Base-by-base conservation (phyloP, 306 rosid species). In the Cicer judaicum region DNA sequence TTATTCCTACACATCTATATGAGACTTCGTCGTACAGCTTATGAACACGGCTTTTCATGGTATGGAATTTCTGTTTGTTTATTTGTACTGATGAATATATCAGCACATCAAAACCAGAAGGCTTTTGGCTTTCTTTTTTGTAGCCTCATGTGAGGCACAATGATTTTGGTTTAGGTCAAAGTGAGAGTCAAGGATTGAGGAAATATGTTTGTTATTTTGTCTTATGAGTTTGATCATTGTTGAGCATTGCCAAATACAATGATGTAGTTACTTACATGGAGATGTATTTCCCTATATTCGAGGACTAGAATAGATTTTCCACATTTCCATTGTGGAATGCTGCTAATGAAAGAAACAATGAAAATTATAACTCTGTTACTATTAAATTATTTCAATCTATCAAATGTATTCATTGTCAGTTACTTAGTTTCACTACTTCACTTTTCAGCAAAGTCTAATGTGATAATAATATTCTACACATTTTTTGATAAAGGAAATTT, bases 11-110 rank as follows among this genome's bases (percentile, higher is more conserved):
- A 41, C 47, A 68, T 69, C 38, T 14, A 48, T 42, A 38, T 13
- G 8, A 39, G 60, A 82, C 70, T 62, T 74, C 40, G 11, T 18
- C 75, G 81, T 83, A 79, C 76, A 75, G 81, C 49, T 74, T 68
- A 70, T 75, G 77, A 61, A 69, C 29, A 24, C 3, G 73, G 78
- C 47, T 73, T 77, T 68, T 73, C 44, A 73, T 52, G 79, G 64
- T 54, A 10, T 52, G 68, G n/a, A 61, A 10, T 73, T 73, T 78
- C 7, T 67, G 70, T 34, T 48, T 46, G 5, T 55, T 15, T 77
- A 13, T 76, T 62, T 55, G 12, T 56, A 21, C 18, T 59, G 67
- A 74, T 75, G 47, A 64, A 42, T 19, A 43, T 70, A 56, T 70
- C 43, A 61, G 72, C 72, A 52, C 43, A 40, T 53, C 21, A 46